phyloP scores from a whole-genome alignment of 2,329 filamentous ascomycete species.

The Nemania sp. region DNA sequence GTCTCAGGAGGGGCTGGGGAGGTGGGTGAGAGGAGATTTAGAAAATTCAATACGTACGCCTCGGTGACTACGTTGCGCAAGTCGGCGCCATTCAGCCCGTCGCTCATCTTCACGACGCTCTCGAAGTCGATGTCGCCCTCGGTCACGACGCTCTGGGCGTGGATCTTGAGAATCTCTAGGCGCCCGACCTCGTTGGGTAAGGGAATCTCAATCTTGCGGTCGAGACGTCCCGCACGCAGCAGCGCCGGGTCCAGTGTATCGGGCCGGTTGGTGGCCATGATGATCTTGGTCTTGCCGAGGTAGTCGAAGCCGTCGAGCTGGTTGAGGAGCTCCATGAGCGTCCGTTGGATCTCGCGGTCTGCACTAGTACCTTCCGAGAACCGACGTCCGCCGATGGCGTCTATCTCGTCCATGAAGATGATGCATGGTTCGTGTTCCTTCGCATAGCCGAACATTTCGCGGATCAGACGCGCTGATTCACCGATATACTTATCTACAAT shows the following conservation, averaged over 20 bases:
- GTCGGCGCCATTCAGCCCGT: conserved; percentile 96
- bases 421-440: conserved; percentile 99
- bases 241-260: conserved; percentile 94
- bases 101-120: conserved; percentile 99
- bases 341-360: conserved; percentile 97
- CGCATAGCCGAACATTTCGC: conserved; percentile 99
- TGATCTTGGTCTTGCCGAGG: conserved; percentile 99
- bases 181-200: conserved; percentile 96
- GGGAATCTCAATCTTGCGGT: conserved; percentile 97
- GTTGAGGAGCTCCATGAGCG: conserved; percentile 97
- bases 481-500: conserved; percentile 99
- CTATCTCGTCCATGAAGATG: conserved; percentile 99
- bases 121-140: conserved; percentile 98
- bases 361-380: conserved; percentile 98
- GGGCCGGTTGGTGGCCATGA: conserved; percentile 98
- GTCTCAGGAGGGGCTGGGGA: background rate
- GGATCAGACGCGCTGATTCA: conserved; percentile 93
- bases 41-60: conserved; percentile 70
- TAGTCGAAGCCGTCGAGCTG: conserved; percentile 99
- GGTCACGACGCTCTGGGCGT: conserved; percentile 80
- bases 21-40: background rate
- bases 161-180: conserved; percentile 97
- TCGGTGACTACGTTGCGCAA: conserved; percentile 97
- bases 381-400: conserved; percentile 93
- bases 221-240: conserved; percentile 87